phyloP scores from a whole-genome alignment of 306 rosid species.

The Geum urbanum region DNA sequence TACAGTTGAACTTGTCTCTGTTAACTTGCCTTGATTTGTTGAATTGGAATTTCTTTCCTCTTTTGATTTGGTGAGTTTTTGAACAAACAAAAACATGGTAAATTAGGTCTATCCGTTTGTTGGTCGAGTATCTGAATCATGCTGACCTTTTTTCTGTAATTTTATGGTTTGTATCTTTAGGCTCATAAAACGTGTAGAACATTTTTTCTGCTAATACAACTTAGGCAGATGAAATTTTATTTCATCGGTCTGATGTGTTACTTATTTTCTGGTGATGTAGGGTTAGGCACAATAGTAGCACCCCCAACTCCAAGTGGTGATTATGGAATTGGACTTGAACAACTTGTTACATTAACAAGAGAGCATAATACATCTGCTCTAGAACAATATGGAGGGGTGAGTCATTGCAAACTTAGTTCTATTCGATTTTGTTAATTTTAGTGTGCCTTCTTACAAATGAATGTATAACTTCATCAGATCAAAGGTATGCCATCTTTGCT shows the following conservation, averaged over 20 bases:
- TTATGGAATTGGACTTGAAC: conserved; percentile 56
- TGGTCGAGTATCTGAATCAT: not conserved
- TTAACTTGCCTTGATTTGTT: not conserved
- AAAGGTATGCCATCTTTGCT: conserved; percentile 60
- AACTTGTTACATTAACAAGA: conserved; percentile 69
- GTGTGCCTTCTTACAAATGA: conserved; percentile 12
- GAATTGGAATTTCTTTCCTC: not conserved
- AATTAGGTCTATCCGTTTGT: not conserved
- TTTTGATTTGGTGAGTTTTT: not conserved
- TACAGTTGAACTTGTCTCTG: not conserved
- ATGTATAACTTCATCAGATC: conserved; percentile 41
- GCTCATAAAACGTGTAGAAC: not conserved
- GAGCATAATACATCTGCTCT: conserved; percentile 50
- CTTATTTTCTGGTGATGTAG: conserved; percentile 28
- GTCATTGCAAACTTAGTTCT: conserved; percentile 19
- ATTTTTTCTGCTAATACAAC: not conserved
- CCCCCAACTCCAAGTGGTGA: conserved; percentile 48
- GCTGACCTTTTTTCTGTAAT: not conserved
- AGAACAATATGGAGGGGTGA: conserved; percentile 79
- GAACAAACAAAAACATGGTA: not conserved
- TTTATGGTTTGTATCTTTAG: not conserved
- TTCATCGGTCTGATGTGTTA: conserved; percentile 14
- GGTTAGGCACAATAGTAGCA: conserved; percentile 36
- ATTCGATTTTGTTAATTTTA: not conserved
- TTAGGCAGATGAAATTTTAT: conserved; percentile 10